Conservation (phyloP, 1,284 basidiomycete genomes). For the Microbotryum saponariae region DNA sequence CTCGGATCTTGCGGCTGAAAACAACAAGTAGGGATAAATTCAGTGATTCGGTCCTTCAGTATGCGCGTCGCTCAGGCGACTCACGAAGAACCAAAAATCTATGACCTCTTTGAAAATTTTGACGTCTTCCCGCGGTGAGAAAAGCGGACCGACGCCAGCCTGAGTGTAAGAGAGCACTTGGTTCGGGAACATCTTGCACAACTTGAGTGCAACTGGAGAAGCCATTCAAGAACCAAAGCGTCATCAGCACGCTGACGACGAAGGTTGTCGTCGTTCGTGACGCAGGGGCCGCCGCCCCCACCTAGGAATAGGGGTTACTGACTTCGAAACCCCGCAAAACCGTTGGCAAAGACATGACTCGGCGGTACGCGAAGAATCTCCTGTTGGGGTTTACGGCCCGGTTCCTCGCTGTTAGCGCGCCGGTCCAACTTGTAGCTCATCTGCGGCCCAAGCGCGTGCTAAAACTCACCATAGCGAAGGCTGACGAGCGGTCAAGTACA, state of each 20-base stretch:
- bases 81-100: no score
- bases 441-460: no score
- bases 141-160: slow-evolving; percentile 15
- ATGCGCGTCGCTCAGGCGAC: no score
- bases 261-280: no score
- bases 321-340: slow-evolving; percentile 12
- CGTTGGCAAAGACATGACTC: slow-evolving; percentile 18
- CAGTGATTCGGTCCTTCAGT: no score
- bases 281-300: neutral
- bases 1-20: no score
- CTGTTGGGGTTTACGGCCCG: neutral
- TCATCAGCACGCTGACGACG: no score
- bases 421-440: neutral
- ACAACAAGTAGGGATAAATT: no score
- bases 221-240: no score
- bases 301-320: neutral
- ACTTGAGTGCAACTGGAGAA: slow-evolving; percentile 13
- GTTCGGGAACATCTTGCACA: slow-evolving; percentile 16
- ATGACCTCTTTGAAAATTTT: no score
- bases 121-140: neutral
- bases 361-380: slow-evolving; percentile 19
- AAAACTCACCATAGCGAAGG: slow-evolving; percentile 12
- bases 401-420: no score
- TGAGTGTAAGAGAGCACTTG: slow-evolving; percentile 21
- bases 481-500: neutral